phyloP scores from a whole-genome alignment of 1,139 yeast species.

The Blastobotrys elegans region DNA sequence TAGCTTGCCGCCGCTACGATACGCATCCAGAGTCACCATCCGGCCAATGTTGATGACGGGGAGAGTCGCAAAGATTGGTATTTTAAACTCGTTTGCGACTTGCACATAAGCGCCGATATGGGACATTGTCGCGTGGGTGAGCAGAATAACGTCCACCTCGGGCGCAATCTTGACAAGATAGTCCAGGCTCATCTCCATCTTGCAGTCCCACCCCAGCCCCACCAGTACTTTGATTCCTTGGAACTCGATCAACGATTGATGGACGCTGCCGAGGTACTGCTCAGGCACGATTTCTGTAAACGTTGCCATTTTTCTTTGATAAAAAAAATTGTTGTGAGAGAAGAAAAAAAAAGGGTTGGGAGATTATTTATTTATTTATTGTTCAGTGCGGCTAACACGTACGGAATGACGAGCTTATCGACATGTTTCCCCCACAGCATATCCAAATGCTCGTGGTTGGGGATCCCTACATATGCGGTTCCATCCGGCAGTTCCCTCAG shows the following conservation, averaged over 20 bases:
- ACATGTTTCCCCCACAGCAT: conserved; percentile 81
- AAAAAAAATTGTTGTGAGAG: not conserved
- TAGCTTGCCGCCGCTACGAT: conserved; percentile 63
- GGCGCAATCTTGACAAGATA: conserved; percentile 19
- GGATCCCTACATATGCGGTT: conserved; percentile 42
- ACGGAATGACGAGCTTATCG: conserved; percentile 47
- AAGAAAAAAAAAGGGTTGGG: not conserved
- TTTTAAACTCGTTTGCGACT: conserved; percentile 57
- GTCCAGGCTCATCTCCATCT: conserved; percentile 26
- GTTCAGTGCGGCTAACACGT: conserved; percentile 38
- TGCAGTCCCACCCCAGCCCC: conserved; percentile 39
- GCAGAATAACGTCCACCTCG: conserved; percentile 47
- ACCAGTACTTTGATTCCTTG: conserved; percentile 29
- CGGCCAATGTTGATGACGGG: conserved; percentile 88
- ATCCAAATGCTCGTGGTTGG: conserved; percentile 76
- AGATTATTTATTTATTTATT: too few relatives aligned
- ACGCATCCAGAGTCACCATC: conserved; percentile 75
- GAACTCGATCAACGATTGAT: conserved; percentile 31
- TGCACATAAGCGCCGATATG: conserved; percentile 78
- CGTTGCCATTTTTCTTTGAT: conserved; percentile 21
- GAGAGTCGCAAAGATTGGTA: conserved; percentile 80
- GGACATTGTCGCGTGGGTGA: conserved; percentile 82
- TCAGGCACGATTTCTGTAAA: conserved; percentile 21
- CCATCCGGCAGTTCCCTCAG: conserved; percentile 47
- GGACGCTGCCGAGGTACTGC: conserved; percentile 16